Base-by-base conservation (phyloP, 805 yeast genomes). In the Candida coquimbonensis region DNA sequence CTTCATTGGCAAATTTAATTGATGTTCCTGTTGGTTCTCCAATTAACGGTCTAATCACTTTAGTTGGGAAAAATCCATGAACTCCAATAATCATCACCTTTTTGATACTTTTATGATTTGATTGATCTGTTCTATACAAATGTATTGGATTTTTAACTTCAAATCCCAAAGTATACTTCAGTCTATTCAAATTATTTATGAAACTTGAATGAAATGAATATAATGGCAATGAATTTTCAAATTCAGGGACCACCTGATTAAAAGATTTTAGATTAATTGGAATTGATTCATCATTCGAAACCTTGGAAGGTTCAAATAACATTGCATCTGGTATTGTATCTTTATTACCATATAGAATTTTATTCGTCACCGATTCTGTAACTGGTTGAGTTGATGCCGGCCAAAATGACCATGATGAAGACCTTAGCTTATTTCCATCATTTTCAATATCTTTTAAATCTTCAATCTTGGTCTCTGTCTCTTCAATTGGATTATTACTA, bases 21-120 rank as follows among this genome's bases (percentile, higher is more conserved):
- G 98, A 91, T 0, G 99, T 91, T 0, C 99, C 99, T 19, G 95
- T 93, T 5, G 99, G 99, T 51, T 90, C 89, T 2, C 99, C 99
- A 43, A 91, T 81, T 14, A 91, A 58, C 0, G 96, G 89, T 43
- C 99, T 68, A 9, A 93, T 70, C 73, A 88, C 81, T 51, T 76
- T 78, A 2, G 88, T 85, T 0, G 99, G 99, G 68, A 93, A 91
- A 59, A 90, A 91, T 1, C 99, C 99, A 66, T 91, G 99, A 2
- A 91, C 90, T 0, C 99, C 99, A 48, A 91, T 79, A 33, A 93
- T 83, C 29, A 91, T 73, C 0, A 86, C 86, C 51, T 80, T 78
- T 47, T 77, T 75, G 34, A 78, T 69, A 11, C 49, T 45, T 8
- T 32, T 40, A n/a, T 44, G 53, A 38, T 43, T 39, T 26, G 29